These are phyloP conservation scores for Pseudogymnoascus sp. DNA, from an alignment of 2,329 filamentous ascomycete species.

Conservation along the genomic window DNA sequence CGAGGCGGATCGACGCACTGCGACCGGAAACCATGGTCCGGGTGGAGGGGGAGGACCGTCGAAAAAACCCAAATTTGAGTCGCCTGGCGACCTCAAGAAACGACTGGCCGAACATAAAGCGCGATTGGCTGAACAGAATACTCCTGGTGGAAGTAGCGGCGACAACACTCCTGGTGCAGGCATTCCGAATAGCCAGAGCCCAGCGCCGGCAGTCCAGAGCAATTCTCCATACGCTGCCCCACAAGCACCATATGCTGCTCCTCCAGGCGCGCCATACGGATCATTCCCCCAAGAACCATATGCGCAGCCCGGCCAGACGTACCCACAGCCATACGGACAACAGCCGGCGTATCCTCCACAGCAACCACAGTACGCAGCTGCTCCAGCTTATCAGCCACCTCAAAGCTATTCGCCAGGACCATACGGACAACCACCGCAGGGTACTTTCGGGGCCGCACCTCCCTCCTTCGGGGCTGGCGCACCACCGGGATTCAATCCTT, in stretches of 20 bases:
- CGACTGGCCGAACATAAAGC: slow-evolving; percentile 71
- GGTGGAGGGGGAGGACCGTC: slow-evolving; percentile 51
- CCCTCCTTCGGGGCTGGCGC: slow-evolving; percentile 34
- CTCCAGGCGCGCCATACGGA: slow-evolving; percentile 26
- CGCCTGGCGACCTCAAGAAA: slow-evolving; percentile 68
- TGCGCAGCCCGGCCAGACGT: slow-evolving; percentile 33
- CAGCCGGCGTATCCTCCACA: slow-evolving; percentile 30
- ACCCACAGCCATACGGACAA: slow-evolving; percentile 33
- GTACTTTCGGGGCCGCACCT: slow-evolving; percentile 24
- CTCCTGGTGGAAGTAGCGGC: slow-evolving; percentile 47
- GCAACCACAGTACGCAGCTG: slow-evolving; percentile 27
- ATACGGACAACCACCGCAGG: slow-evolving; percentile 23
- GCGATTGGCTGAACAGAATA: slow-evolving; percentile 53
- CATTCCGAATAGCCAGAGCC: slow-evolving; percentile 38
- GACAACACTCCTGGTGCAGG: slow-evolving; percentile 43
- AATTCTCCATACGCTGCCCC: slow-evolving; percentile 26
- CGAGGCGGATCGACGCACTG: slow-evolving; percentile 71
- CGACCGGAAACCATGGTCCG: slow-evolving; percentile 75
- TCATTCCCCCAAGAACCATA: slow-evolving; percentile 30
- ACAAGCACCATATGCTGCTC: not conserved
- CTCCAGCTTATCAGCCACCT: slow-evolving; percentile 26
- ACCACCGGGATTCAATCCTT: slow-evolving; percentile 36
- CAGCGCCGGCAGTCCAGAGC: slow-evolving; percentile 36
- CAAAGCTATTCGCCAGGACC: slow-evolving; percentile 27
- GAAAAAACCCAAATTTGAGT: slow-evolving; percentile 68